These are phyloP conservation scores for Solanum habrochaites DNA, from an alignment of 257 asterid genomes.

Conservation along the genomic window DNA sequence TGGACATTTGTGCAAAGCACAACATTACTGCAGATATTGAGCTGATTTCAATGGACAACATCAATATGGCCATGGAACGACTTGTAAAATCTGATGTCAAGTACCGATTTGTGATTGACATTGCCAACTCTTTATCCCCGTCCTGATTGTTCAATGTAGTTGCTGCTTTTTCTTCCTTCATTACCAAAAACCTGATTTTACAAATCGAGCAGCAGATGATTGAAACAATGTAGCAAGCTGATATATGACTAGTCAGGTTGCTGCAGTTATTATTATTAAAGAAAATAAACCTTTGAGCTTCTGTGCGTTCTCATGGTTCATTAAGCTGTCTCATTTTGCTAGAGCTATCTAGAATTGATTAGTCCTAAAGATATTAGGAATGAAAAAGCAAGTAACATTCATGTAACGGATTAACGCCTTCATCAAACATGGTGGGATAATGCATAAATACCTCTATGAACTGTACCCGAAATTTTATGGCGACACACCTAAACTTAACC, in stretches of 20 bases:
- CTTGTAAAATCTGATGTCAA: constrained; percentile 49
- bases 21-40: constrained; percentile 46
- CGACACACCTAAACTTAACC: too few species aligned
- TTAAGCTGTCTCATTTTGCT: neutral
- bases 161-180: neutral
- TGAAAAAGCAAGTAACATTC: neutral
- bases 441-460: too few species aligned
- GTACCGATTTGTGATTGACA: constrained; percentile 59
- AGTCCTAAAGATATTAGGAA: neutral
- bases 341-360: neutral
- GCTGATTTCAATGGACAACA: constrained; percentile 22
- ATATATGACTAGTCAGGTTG: neutral
- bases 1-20: constrained; percentile 50
- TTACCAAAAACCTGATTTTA: neutral
- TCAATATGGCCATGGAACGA: constrained; percentile 45
- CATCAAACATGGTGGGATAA: too few species aligned
- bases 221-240: neutral
- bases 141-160: neutral
- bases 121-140: constrained; percentile 26
- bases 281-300: neutral
- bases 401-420: too few species aligned
- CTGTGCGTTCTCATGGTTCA: neutral
- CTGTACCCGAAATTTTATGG: too few species aligned
- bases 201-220: neutral
- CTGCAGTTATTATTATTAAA: neutral